Base-by-base conservation (phyloP, 2,329 filamentous ascomycete species). In the Trichoderma guizhouense region DNA sequence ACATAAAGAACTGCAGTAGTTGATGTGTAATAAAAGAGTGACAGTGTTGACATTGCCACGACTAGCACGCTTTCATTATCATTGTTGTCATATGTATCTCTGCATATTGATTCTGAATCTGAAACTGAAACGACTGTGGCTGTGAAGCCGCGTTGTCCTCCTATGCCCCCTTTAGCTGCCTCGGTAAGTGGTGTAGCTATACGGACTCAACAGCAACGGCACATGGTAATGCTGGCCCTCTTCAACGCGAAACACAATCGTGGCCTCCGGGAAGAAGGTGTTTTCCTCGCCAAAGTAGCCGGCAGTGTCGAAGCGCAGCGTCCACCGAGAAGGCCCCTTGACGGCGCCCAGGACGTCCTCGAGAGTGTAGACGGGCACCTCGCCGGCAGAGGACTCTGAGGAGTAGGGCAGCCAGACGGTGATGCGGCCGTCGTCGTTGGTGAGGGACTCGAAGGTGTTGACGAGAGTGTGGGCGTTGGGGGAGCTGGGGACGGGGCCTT, bases 131-230 rank as follows among this genome's bases (percentile, higher is more conserved):
- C 30, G 14, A 39, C n/a, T 43, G 55, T n/a, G 36, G 60, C 60
- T 63, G 34, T 47, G 34, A 28, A 30, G 36, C 60, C 18, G 36
- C 24, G 9, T 62, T 28, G 7, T 30, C 57, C 12, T 15, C 39
- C 21, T 26, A 12, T 34, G 14, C 18, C 28, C 57, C 57, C 39
- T 43, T 84, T 83, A 94, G 79, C 91, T 93, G 18, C 93, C 93
- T 62, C 93, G 85, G 82, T 96, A 96, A 11, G 93, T 95, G 53
- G 91, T 92, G 82, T 94, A 96, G 79, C 91, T 92, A 82, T 91
- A 95, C 34, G 93, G 93, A 74, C 91, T 90, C 82, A 95, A 80
- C 80, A 96, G 79, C 78, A 96, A 81, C 58, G 93, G 93, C 3
- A 96, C 92, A 83, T 96, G 93, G 78, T 93, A 95, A 78, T 92